Evolutionary conservation across 257 asterid genomes (phyloP), one percentile per base, ranked within the genome.

Genomic region (Hygrophila difformis): DNA sequence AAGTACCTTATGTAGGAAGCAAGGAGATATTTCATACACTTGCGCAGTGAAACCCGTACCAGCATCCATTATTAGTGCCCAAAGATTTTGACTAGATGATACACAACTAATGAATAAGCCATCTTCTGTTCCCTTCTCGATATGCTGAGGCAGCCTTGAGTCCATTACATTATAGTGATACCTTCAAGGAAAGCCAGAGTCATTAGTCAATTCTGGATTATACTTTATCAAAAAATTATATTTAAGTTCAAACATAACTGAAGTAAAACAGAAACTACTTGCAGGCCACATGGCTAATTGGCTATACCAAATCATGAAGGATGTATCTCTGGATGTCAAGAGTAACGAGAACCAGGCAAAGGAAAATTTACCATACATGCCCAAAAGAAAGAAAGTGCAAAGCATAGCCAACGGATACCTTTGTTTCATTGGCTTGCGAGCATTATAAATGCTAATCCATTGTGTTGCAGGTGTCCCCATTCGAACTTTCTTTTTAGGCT

Each of bases 51-150:
- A 86, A 54, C 86, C 88, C 2, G 94, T 86, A 46, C 93, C 94
- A 1, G 94, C 94, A 75, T 86, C 96, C 94, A 86, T 74, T 64
- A 86, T 77, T 17, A 86, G 55, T 6, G 96, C 94, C 92, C 92
- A 86, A 8, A 82, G 70, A 61, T 75, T 86, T 44, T 67, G 79
- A 62, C 69, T 61, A 51, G 79, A 82, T 16, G 89, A 71, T 39
- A 82, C 82, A 51, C 84, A 66, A 46, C 94, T 82, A 53, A 86
- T 74, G 53, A 19, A 66, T 35, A 86, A 61, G 58, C 86, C 86
- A 74, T 86, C 96, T 53, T 75, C 81, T 13, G 58, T 68, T 56
- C 94, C 96, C 66, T 75, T 86, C 1, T 70, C 81, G 37, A 82
- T 70, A 71, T 79, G 94, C 71, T 86, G 94, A 17, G 78, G 11